Base-by-base conservation (phyloP, 1,139 yeast species). In the Groenewaldozyma sp. region DNA sequence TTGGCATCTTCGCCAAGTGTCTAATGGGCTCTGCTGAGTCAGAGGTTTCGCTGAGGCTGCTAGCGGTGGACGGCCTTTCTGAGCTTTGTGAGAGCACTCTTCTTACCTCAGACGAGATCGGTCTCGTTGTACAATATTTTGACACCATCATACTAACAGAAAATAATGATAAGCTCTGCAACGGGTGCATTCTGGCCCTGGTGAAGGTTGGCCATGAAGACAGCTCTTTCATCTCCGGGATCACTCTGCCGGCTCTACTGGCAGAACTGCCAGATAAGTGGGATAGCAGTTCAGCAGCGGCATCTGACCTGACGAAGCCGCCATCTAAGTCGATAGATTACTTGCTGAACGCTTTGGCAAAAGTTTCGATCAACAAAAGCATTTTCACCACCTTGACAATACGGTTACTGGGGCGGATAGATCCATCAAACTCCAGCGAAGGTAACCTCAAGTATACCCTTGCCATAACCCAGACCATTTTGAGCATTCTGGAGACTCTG, bases 41-140 rank as follows among this genome's bases (percentile, higher is more conserved):
- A 28, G 94, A 82, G 50, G 76, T 77, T 20, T 73, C 86, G 0
- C 66, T 87, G 39, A 73, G 87, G 51, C 70, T 81, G 33, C 64
- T 80, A 37, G 74, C 88, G 1, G 67, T 82, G 28, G 74, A 74
- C 38, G 84, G 82, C 40, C 68, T 87, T 42, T 40, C 42, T 17
- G 28, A 31, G 21, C 28, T 36, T 7, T 18, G 24, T 9, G 28
- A 37, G 7, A 28, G 34, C 14, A 40, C 54, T 82, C 39, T 62
- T 74, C 19, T 63, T 64, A 28, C 62, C 79, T 48, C 53, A 1
- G 73, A 73, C 37, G 95, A 87, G 51, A 57, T 74, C 26, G 71
- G 75, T 18, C 60, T 82, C 40, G 64, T 84, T 6, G 73, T 82
- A 24, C 84, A 77, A 44, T 77, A 81, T 50, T 65, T 87, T 32